phyloP scores from a whole-genome alignment of 2,329 filamentous ascomycete species.

The Alternaria sp. region DNA sequence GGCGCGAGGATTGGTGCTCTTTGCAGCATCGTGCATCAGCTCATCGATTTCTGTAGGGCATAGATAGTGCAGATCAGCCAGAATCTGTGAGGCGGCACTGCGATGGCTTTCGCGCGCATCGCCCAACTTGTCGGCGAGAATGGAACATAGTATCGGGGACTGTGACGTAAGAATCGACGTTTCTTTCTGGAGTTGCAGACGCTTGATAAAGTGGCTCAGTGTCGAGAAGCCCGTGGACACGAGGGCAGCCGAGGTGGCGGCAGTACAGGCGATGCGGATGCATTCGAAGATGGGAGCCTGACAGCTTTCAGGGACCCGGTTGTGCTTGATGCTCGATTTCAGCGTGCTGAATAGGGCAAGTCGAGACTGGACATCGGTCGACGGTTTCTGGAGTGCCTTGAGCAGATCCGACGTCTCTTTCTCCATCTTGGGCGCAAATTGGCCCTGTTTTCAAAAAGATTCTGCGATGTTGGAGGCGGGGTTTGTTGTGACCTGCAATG shows the following conservation, averaged over 20 bases:
- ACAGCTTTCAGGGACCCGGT: slow-evolving; percentile 80
- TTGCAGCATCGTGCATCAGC: slow-evolving; percentile 77
- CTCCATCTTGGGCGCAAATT: slow-evolving; percentile 58
- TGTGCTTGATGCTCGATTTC: slow-evolving; percentile 92
- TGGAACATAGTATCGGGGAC: slow-evolving; percentile 73
- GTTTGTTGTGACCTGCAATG: slow-evolving; percentile 16
- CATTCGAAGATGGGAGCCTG: slow-evolving; percentile 82
- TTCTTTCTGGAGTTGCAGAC: slow-evolving; percentile 84
- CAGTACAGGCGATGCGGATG: slow-evolving; percentile 75
- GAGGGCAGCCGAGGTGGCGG: slow-evolving; percentile 76
- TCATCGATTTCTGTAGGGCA: slow-evolving; percentile 79
- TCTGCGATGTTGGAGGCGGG: slow-evolving; percentile 24
- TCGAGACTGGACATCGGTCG: slow-evolving; percentile 62
- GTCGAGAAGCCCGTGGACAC: slow-evolving; percentile 86
- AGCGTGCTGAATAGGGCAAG: slow-evolving; percentile 69
- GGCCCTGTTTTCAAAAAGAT: slow-evolving; percentile 29
- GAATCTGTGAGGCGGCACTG: slow-evolving; percentile 74
- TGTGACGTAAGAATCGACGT: slow-evolving; percentile 74
- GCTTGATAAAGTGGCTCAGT: slow-evolving; percentile 85
- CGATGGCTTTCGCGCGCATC: slow-evolving; percentile 89
- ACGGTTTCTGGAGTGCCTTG: slow-evolving; percentile 64
- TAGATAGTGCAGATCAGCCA: slow-evolving; percentile 78
- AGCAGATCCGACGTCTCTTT: slow-evolving; percentile 63
- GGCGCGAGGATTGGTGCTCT: slow-evolving; percentile 80
- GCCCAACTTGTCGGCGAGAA: slow-evolving; percentile 84